These are phyloP conservation scores for Zasmidium angulare DNA, from an alignment of 2,329 filamentous ascomycete genomes.

Conservation along the genomic window DNA sequence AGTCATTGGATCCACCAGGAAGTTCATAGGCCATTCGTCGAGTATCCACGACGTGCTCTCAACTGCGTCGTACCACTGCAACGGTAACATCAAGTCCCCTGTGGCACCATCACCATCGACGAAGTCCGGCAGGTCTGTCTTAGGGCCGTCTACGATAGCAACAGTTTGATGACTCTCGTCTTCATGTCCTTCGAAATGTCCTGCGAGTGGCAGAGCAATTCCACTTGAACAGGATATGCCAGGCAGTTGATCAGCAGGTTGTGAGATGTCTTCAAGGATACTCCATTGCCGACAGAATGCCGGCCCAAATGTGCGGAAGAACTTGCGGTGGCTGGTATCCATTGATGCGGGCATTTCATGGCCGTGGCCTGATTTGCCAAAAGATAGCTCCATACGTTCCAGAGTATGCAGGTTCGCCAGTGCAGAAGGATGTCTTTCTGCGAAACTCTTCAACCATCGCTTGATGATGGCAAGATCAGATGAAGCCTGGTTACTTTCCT, in stretches of 20 bases:
- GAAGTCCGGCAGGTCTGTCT: background rate
- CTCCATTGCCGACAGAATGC: background rate
- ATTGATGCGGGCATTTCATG: background rate
- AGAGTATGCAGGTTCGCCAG: background rate
- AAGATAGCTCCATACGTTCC: background rate
- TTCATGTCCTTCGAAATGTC: background rate
- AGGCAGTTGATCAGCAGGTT: background rate
- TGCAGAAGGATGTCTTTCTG: background rate
- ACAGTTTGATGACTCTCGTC: background rate
- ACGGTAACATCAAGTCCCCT: background rate
- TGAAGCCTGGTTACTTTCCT: background rate
- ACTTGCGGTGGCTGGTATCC: background rate
- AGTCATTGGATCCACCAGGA: background rate
- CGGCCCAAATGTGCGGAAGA: background rate
- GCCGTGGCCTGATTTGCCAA: background rate
- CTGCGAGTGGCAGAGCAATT: too few relatives aligned
- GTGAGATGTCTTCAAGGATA: background rate
- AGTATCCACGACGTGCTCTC: background rate
- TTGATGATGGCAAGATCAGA: background rate
- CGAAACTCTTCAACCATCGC: background rate
- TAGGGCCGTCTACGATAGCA: background rate
- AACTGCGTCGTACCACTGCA: background rate
- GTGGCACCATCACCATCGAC: background rate
- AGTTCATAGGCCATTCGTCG: background rate
- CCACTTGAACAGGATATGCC: too few relatives aligned